Evolutionary conservation across 2,329 filamentous ascomycete species (phyloP).

Genomic region (Neofusicoccum ribis): DNA sequence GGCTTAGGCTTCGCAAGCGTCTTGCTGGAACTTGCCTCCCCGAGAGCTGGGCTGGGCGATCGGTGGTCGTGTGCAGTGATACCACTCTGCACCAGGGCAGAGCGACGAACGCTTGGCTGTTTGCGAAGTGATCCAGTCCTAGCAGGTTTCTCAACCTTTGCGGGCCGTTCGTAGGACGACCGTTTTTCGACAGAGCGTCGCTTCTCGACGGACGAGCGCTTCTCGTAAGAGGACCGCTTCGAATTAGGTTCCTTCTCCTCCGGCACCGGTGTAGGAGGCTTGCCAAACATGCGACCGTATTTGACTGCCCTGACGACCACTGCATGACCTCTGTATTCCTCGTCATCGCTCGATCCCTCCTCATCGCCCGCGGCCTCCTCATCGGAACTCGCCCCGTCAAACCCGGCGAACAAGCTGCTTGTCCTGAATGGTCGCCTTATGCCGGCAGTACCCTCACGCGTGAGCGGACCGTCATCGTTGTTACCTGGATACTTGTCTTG

Average conservation of each 20-base stretch:
- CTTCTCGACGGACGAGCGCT: constrained; percentile 32
- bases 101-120: constrained; percentile 67
- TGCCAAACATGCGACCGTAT: constrained; percentile 45
- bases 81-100: constrained; percentile 78
- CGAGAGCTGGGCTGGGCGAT: constrained; percentile 65
- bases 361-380: constrained; percentile 61
- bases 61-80: constrained; percentile 67
- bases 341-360: constrained; percentile 59
- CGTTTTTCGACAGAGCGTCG: background rate
- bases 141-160: constrained; percentile 35
- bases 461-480: constrained; percentile 76
- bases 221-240: constrained; percentile 35
- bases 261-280: constrained; percentile 43
- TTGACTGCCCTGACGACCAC: constrained; percentile 50
- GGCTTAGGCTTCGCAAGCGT: constrained; percentile 33
- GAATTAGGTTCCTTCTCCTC: constrained; percentile 42
- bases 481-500: constrained; percentile 74
- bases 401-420: constrained; percentile 84
- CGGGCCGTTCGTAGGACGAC: constrained; percentile 36
- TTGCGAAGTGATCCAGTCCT: constrained; percentile 31
- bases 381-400: constrained; percentile 43
- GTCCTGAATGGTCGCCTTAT: constrained; percentile 71
- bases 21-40: constrained; percentile 47
- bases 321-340: constrained; percentile 51
- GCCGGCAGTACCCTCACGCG: constrained; percentile 57